Evolutionary conservation across 1,284 basidiomycete species (phyloP), one percentile per base, ranked within the genome.

Genomic region (Sanghuangporus sanghuang): DNA sequence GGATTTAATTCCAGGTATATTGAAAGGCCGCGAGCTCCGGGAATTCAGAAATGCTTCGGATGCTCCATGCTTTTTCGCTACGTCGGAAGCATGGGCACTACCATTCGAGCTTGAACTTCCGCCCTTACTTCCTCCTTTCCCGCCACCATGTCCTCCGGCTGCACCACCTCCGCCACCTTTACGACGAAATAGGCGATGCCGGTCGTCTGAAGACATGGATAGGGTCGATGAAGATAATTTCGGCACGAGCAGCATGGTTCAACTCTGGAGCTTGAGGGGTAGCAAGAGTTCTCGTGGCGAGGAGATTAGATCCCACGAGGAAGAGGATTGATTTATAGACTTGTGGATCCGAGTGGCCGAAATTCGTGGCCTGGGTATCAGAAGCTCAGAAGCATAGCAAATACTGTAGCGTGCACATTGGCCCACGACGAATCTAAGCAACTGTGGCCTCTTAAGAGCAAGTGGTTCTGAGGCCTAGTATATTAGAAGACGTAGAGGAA

Each of bases 161-260:
- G 11, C 44, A n/a, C 9, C 44, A 6, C 44, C 44, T 42, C 59
- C 59, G 2, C 59, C 59, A 12, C 59, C 59, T 42, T 61, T 61
- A 36, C 59, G 59, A 40, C n/a, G 59, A 4, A 54, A 39, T 12
- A 61, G 59, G 36, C 32, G 53, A 6, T 8, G 35, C 14, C 2
- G 32, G 11, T 38, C 35, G n/a, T 54, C 53, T 2, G 49, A 21
- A 16, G 48, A 6, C 48, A 9, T 23, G 18, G 48, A 9, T 6
- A 2, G 23, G 12, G 21, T 4, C 18, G 21, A 49, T 23, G 48
- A n/a, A 12, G 42, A 44, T n/a, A n/a, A 23, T 49, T 49, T 49
- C 2, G 18, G 16, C 9, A 49, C 18, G 48, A 21, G 27, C 49
- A 52, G 23, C 18, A 23, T 52, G 49, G 48, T n/a, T 9, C 14